Evolutionary conservation across 805 yeast genomes (phyloP).

Genomic region (Lipomyces lipofer): DNA sequence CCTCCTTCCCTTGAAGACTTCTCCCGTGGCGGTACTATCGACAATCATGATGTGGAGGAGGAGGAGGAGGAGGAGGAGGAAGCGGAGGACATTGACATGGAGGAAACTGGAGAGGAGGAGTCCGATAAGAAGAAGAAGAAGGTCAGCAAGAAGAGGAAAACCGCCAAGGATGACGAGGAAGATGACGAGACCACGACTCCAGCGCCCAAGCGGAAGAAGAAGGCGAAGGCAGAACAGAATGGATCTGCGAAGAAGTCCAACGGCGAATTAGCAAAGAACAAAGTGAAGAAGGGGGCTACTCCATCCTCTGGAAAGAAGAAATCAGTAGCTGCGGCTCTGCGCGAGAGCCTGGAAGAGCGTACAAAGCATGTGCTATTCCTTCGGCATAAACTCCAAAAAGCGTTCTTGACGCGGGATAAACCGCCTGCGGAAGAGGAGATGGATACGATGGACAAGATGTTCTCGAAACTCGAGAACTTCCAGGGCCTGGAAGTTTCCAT

Average conservation of each 20-base stretch:
- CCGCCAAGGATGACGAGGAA: constrained; percentile 18
- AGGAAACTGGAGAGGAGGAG: constrained; percentile 35
- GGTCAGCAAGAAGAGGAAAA: constrained; percentile 30
- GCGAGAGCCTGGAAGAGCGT: constrained; percentile 21
- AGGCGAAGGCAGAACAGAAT: background rate
- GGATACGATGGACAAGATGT: constrained; percentile 35
- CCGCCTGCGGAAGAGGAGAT: constrained; percentile 35
- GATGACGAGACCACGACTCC: constrained; percentile 1
- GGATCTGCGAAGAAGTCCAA: constrained; percentile 11
- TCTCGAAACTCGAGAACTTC: constrained; percentile 36
- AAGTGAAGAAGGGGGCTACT: constrained; percentile 17
- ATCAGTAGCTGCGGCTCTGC: constrained; percentile 1
- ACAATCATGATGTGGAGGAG: constrained; percentile 38
- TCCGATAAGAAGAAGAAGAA: constrained; percentile 18
- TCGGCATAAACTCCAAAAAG: constrained; percentile 40
- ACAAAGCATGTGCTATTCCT: constrained; percentile 34
- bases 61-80: constrained; percentile 37
- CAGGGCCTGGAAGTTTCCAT: constrained; percentile 37
- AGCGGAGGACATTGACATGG: constrained; percentile 24
- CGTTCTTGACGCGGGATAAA: constrained; percentile 34
- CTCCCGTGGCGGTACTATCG: constrained; percentile 18
- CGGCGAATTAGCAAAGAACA: constrained; percentile 20
- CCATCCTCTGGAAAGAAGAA: constrained; percentile 8
- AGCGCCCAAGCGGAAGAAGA: constrained; percentile 4
- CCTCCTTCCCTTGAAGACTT: constrained; percentile 53